Conservation (phyloP, 106 monocot species). For the Dendrobium chrysotoxum region DNA sequence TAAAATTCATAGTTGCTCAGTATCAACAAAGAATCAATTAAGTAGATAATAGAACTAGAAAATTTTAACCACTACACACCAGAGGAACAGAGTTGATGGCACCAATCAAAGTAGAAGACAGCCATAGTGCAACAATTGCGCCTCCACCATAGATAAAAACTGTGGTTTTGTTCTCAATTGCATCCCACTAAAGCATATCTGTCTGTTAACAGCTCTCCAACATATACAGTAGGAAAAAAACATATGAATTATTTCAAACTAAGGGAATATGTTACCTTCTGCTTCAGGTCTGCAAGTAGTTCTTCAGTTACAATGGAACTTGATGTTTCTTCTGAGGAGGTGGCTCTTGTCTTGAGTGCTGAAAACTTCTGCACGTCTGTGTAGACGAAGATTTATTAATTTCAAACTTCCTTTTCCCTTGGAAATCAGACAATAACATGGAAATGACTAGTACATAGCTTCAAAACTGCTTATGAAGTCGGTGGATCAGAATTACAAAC, state of each 20-base stretch:
- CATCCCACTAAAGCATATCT: conserved; percentile 64
- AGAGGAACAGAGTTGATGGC: conserved; percentile 93
- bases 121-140: conserved; percentile 83
- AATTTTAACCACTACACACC: conserved; percentile 23
- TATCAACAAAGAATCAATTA: neutral
- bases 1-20: neutral
- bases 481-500: neutral
- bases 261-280: conserved; percentile 39
- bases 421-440: neutral
- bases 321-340: conserved; percentile 53
- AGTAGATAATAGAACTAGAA: neutral
- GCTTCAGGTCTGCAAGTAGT: conserved; percentile 61
- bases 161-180: conserved; percentile 80
- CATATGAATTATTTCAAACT: neutral
- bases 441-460: neutral
- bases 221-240: neutral
- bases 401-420: neutral
- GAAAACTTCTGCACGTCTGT: conserved; percentile 62
- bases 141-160: conserved; percentile 93
- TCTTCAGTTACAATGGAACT: conserved; percentile 47
- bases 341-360: conserved; percentile 47
- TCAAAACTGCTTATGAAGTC: neutral
- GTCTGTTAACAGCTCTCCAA: neutral
- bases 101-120: conserved; percentile 75
- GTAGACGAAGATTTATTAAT: neutral